These are phyloP conservation scores for Dipodascus geniculatus DNA, from an alignment of 805 yeast species.

Conservation along the genomic window DNA sequence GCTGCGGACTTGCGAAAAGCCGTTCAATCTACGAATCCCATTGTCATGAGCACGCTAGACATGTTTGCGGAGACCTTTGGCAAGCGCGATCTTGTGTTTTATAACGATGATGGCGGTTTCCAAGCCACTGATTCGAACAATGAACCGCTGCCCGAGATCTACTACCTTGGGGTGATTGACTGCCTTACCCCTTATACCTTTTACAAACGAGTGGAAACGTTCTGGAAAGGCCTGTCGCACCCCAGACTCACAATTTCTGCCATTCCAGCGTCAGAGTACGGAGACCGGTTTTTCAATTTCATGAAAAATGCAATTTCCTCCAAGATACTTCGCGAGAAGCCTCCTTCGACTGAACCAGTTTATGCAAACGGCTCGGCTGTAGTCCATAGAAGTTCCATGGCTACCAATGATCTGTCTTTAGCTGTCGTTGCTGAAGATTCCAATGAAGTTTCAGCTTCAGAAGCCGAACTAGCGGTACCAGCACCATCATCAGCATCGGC, in stretches of 20 bases:
- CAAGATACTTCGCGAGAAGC: background rate
- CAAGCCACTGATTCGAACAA: conserved; percentile 55
- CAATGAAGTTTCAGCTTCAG: background rate
- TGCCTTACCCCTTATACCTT: conserved; percentile 58
- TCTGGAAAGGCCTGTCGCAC: conserved; percentile 66
- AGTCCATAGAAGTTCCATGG: background rate
- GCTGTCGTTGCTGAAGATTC: background rate
- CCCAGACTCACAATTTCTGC: conserved; percentile 69
- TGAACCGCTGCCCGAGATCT: conserved; percentile 53
- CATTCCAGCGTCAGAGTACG: conserved; percentile 83
- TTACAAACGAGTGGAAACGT: conserved; percentile 70
- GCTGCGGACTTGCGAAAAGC: conserved; percentile 25
- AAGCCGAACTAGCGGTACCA: background rate
- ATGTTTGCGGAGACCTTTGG: conserved; percentile 13
- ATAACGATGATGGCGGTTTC: conserved; percentile 77
- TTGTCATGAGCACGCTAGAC: conserved; percentile 22
- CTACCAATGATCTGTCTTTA: background rate
- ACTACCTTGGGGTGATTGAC: conserved; percentile 89
- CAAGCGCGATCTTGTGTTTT: conserved; percentile 39
- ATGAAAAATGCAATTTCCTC: conserved; percentile 25
- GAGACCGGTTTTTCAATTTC: conserved; percentile 70
- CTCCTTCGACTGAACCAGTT: background rate
- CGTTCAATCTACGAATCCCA: conserved; percentile 24
- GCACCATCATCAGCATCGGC: too few species aligned
- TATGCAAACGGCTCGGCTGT: background rate